Evolutionary conservation across 306 rosid genomes (phyloP).

Genomic region (Oxytropis ochrocephala): DNA sequence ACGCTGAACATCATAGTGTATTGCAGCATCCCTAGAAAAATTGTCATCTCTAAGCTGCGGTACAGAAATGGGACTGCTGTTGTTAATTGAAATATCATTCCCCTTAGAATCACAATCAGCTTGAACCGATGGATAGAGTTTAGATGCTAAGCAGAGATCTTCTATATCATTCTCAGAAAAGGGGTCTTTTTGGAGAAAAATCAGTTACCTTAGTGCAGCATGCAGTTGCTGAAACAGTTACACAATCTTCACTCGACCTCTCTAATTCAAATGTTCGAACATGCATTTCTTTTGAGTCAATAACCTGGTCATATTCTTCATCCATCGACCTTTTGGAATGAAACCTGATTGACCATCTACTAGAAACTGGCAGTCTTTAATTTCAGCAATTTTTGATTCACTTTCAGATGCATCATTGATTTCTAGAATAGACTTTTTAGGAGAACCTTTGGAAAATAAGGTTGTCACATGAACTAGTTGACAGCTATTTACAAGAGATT

Average conservation of each 20-base stretch:
- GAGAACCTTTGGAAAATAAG: conserved; percentile 16
- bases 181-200: conserved; percentile 15
- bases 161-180: conserved; percentile 12
- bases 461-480: conserved; percentile 7
- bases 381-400: conserved; percentile 10
- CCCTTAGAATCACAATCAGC: neutral
- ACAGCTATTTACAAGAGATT: conserved; percentile 10
- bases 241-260: conserved; percentile 1
- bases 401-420: conserved; percentile 10
- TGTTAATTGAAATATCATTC: conserved; percentile 17
- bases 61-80: neutral
- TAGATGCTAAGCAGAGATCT: neutral
- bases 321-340: conserved; percentile 3
- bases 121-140: conserved; percentile 10
- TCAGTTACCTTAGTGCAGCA: neutral
- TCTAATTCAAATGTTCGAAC: neutral
- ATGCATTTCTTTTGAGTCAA: conserved; percentile 15
- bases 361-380: conserved; percentile 21
- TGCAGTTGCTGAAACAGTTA: conserved; percentile 7
- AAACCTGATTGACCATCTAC: conserved; percentile 17
- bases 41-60: conserved; percentile 13
- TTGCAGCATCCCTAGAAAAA: conserved; percentile 20
- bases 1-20: conserved; percentile 7
- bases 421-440: conserved; percentile 11
- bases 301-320: conserved; percentile 18